Evolutionary conservation across 352 stramenopile genomes (phyloP), one percentile per base, ranked within the genome.

Genomic region (Phytopythium oedochilum): DNA sequence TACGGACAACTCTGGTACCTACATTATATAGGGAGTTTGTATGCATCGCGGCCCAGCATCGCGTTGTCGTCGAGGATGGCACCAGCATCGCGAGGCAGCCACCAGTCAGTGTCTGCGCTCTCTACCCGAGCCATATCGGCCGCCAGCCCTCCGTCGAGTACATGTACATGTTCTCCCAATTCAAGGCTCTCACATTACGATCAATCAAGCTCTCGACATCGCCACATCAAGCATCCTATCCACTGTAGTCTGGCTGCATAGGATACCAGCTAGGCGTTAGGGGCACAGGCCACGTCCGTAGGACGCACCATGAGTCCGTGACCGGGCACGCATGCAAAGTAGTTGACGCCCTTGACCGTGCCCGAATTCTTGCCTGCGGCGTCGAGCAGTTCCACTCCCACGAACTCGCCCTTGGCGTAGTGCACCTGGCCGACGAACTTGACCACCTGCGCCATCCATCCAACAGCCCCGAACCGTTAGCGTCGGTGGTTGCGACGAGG

Each of bases 281-380:
- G 17, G 3, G 60, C 56, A n/a, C 61, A 44, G 0, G 35, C 59
- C 9, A 78, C 68, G 14, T 83, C 70, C 31, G 65, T 64, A n/a
- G 68, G 64, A 5, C 81, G 74, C 39, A 92, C 79, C 82, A 90
- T 92, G 44, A 90, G 64, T 1, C 83, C 83, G 52, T 82, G 75
- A 18, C 65, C 57, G 2, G 75, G 65, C 7, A 59, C 55, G 45
- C 80, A 89, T 35, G 61, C 58, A 46, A 93, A 93, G 67, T 91
- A 91, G 14, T 47, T 26, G 28, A 83, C 67, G 12, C 80, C 80
- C 39, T 89, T 89, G 49, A 91, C 58, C 7, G 66, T 81, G 20
- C 80, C 83, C 53, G 88, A 60, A 61, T 92, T 92, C 64, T 92
- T 92, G 44, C 79, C 83, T 6, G 76, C 58, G 2, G 75, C 63